These are phyloP conservation scores for Botrytis medusae DNA, from an alignment of 2,329 filamentous ascomycete genomes.

Conservation along the genomic window DNA sequence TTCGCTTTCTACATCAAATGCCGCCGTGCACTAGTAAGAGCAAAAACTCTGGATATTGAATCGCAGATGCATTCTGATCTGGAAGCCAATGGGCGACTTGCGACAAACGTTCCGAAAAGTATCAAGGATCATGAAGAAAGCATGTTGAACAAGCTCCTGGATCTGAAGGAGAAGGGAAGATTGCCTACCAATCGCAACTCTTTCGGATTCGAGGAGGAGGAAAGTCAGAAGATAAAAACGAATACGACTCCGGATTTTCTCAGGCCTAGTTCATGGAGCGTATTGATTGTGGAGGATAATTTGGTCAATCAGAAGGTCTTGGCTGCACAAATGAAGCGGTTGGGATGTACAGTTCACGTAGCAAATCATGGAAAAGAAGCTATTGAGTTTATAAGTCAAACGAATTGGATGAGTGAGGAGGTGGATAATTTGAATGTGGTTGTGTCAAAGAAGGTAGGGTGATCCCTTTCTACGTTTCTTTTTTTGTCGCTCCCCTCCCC, in stretches of 20 bases:
- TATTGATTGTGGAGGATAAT: slow-evolving; percentile 62
- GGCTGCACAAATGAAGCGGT: slow-evolving; percentile 50
- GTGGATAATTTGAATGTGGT: slow-evolving; percentile 30
- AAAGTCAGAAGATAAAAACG: not conserved
- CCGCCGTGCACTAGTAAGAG: slow-evolving; percentile 23
- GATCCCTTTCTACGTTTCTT: not conserved
- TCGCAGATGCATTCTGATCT: slow-evolving; percentile 13
- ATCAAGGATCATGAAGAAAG: slow-evolving; percentile 18
- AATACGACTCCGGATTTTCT: not conserved
- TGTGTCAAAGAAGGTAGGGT: slow-evolving; percentile 49
- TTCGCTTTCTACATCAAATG: slow-evolving; percentile 75
- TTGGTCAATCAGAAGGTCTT: slow-evolving; percentile 60
- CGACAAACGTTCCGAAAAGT: slow-evolving; percentile 23
- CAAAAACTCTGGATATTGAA: slow-evolving; percentile 10
- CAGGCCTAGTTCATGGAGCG: slow-evolving; percentile 22
- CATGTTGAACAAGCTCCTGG: not conserved
- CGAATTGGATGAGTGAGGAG: slow-evolving; percentile 46
- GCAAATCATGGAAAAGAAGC: slow-evolving; percentile 59
- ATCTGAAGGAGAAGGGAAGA: slow-evolving; percentile 9
- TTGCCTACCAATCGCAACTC: slow-evolving; percentile 13
- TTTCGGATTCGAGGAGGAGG: slow-evolving; percentile 17
- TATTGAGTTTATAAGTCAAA: slow-evolving; percentile 42
- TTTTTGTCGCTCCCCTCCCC: too few relatives aligned
- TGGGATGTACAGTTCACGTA: slow-evolving; percentile 45
- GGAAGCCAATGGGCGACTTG: slow-evolving; percentile 19